Conservation (phyloP, 352 stramenopile genomes). For the Discostella stelligera region DNA sequence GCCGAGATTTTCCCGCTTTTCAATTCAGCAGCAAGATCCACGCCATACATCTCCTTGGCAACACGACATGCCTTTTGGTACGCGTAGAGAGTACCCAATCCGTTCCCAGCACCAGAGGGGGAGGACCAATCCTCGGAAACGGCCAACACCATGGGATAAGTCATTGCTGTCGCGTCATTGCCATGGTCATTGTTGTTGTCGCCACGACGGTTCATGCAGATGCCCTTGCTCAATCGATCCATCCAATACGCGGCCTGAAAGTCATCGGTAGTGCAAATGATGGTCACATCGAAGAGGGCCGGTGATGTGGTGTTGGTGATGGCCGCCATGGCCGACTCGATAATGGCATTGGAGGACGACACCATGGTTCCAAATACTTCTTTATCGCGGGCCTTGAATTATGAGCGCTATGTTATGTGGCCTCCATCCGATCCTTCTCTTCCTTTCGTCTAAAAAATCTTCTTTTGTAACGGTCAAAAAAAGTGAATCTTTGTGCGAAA, state of each 20-base stretch:
- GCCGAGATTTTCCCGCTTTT: conserved; percentile 85
- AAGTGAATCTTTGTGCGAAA: no score
- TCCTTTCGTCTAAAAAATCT: no score
- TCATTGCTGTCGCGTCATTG: conserved; percentile 29
- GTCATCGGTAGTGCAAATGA: conserved; percentile 96
- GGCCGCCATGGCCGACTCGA: conserved; percentile 60
- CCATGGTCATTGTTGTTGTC: background rate
- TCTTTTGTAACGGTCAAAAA: no score
- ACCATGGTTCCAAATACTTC: no score
- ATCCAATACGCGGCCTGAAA: conserved; percentile 97
- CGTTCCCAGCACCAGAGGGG: conserved; percentile 91
- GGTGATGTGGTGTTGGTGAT: conserved; percentile 58
- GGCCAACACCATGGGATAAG: conserved; percentile 90
- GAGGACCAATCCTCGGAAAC: conserved; percentile 93
- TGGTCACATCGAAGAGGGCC: conserved; percentile 91
- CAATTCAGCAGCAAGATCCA: conserved; percentile 86
- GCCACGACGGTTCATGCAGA: conserved; percentile 37
- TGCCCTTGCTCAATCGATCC: conserved; percentile 83
- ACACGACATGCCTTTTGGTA: conserved; percentile 91
- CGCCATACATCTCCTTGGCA: conserved; percentile 86
- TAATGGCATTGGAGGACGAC: conserved; percentile 11
- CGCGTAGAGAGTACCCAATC: conserved; percentile 92
- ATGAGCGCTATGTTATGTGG: no score
- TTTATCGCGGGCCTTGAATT: no score
- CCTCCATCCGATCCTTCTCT: no score